Evolutionary conservation across 306 rosid genomes (phyloP), one percentile per base, ranked within the genome.

Genomic region (Abrus pulchellus): DNA sequence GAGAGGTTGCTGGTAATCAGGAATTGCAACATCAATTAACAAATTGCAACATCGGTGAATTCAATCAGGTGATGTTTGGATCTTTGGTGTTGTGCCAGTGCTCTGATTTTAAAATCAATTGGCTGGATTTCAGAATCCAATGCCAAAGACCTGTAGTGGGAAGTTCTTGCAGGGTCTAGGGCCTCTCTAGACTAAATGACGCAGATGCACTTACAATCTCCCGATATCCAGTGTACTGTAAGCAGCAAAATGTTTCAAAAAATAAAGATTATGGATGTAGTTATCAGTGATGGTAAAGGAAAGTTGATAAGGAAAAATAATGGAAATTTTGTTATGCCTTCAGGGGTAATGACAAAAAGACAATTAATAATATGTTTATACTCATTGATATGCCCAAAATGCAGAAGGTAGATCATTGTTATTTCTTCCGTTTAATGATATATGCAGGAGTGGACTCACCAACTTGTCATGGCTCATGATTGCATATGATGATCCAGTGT

Each of bases 401-500:
- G 76, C 27, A 60, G 29, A 56, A 45, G 20, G 28, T 36, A 78
- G 3, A 14, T 7, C 34, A 5, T 50, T 41, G 4, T 7, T 33
- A 2, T 72, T 11, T 60, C 43, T 70, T 43, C 7, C 1, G 61
- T 63, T 66, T 78, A 45, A 72, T 20, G 70, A 60, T 40, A 20
- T 47, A 36, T 50, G 65, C n/a, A n/a, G 27, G 2, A 76, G 8
- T 45, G 53, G 12, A 80, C 83, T 75, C 78, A 93, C 96, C 90
- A 52, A 61, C 71, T 48, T 59, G 80, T 85, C 75, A 83, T 14
- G 81, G 78, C 40, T 89, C 90, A 86, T 43, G 82, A 89, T 62
- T 68, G 90, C 61, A 93, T 84, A 75, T 91, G 97, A 80, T 87
- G 70, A 74, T 93, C 93, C 80, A 93, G 86, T 48, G 93, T 88